These are phyloP conservation scores for Aspergillus udagawae DNA, from an alignment of 2,329 filamentous ascomycete genomes.

Conservation along the genomic window DNA sequence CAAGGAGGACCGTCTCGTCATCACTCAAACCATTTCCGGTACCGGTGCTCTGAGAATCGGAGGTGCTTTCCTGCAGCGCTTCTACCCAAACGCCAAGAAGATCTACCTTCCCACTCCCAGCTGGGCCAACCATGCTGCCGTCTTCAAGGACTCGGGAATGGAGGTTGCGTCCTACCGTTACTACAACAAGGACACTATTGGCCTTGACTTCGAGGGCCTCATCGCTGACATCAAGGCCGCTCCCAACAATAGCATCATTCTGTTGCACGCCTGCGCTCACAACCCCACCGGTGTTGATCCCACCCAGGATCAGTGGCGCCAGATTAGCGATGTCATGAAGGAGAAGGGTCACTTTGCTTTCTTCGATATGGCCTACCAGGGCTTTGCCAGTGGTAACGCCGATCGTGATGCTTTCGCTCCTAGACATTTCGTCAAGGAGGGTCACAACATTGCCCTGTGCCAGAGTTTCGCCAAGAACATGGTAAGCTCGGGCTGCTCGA, in stretches of 20 bases:
- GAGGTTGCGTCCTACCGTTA: conserved; percentile 94
- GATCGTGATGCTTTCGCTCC: conserved; percentile 91
- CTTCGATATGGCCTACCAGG: conserved; percentile 99
- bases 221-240: conserved; percentile 84
- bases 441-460: conserved; percentile 80
- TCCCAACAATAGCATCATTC: conserved; percentile 79
- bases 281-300: conserved; percentile 97
- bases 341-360: conserved; percentile 84
- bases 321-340: conserved; percentile 85
- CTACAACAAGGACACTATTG: conserved; percentile 98
- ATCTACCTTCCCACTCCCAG: conserved; percentile 95
- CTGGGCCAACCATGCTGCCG: conserved; percentile 97
- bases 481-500: conserved; percentile 48
- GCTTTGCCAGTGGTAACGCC: conserved; percentile 89
- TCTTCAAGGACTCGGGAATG: conserved; percentile 90
- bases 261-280: conserved; percentile 96
- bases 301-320: conserved; percentile 83
- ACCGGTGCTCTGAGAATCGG: conserved; percentile 94
- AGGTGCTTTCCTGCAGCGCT: conserved; percentile 85
- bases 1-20: conserved; percentile 70
- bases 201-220: conserved; percentile 94
- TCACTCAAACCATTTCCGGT: conserved; percentile 97
- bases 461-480: conserved; percentile 99
- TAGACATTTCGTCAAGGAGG: conserved; percentile 87
- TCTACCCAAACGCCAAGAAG: conserved; percentile 87